Evolutionary conservation across 805 yeast genomes (phyloP).

Genomic region (Candida vaughaniae): DNA sequence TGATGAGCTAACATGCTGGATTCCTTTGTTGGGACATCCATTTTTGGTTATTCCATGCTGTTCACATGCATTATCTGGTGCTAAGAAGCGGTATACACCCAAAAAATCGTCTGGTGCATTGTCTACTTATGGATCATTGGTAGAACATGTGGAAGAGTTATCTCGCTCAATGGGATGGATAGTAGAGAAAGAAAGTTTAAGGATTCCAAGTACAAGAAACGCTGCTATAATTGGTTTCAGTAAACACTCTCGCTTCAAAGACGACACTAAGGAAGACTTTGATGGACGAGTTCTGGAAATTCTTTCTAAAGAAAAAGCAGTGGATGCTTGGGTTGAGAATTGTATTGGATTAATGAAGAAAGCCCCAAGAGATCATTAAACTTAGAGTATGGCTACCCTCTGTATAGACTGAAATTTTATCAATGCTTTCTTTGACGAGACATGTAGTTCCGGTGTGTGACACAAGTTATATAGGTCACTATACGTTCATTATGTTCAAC

Average conservation of each 20-base stretch:
- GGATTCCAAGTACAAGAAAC: slow-evolving; percentile 93
- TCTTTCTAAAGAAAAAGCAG: slow-evolving; percentile 79
- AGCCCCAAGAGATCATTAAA: slow-evolving; percentile 69
- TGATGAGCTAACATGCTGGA: slow-evolving; percentile 94
- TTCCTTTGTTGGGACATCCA: slow-evolving; percentile 83
- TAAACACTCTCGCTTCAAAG: slow-evolving; percentile 20
- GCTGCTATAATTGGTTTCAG: slow-evolving; percentile 78
- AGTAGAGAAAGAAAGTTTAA: slow-evolving; percentile 77
- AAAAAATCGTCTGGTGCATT: slow-evolving; percentile 19
- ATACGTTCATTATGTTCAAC: too few species aligned
- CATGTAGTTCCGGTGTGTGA: too few species aligned
- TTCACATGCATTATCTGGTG: slow-evolving; percentile 83
- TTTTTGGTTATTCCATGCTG: slow-evolving; percentile 95
- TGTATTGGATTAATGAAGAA: slow-evolving; percentile 68
- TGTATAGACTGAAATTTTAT: too few species aligned
- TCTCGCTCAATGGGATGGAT: slow-evolving; percentile 77
- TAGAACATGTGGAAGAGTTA: slow-evolving; percentile 76
- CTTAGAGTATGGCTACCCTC: too few species aligned
- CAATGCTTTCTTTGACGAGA: too few species aligned
- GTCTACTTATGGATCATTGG: slow-evolving; percentile 82
- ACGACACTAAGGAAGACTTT: slow-evolving; percentile 29
- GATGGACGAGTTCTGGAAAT: slow-evolving; percentile 54
- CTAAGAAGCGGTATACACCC: slow-evolving; percentile 62
- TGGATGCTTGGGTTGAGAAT: slow-evolving; percentile 86
- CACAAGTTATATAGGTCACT: neutral